Base-by-base conservation (phyloP, 192 early-diverging fungal species). In the Funneliformis geosporum region DNA sequence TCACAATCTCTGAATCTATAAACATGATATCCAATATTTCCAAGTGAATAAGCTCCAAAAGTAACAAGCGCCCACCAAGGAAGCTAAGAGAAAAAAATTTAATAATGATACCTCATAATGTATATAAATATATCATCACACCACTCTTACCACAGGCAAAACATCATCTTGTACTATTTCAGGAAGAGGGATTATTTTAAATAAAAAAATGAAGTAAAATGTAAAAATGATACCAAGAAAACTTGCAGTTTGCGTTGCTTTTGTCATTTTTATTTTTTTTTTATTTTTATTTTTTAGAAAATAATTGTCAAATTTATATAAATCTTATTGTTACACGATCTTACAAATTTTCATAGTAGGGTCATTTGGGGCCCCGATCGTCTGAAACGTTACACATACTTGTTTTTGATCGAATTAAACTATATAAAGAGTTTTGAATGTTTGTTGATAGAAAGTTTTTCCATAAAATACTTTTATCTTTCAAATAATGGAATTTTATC, bases 1-100 rank as follows among this genome's bases (percentile, higher is more conserved):
- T 95, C 94, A 84, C 96, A 96, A 80, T 99, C 95, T 28, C 94
- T 88, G 85, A 99, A 99, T 2, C 90, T 95, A 50, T 94, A 80
- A 60, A 99, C 88, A 64, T 92, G 91, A 73, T 91, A 96, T 33
- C 97, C 97, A 73, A 99, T 89, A 80, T 90, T 93, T 44, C 89
- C 90, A 44, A 99, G 90, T 42, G 93, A 93, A 84, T 98, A 97
- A n/a, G 94, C 87, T 8, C 96, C 96, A 81, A 98, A 95, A 2
- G 89, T 82, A 44, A 98, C 94, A 40, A 97, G 75, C 8, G 79
- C 82, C 93, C 93, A 95, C 83, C 91, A 91, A 3, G 95, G 94
- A 23, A 96, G 79, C 93, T 95, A n/a, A 12, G 0, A 44, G 10
- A 25, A 43, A 70, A 44, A 11, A 44, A 25, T 4, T 27, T 47